Evolutionary conservation across 139 green algal species (phyloP), one percentile per base, ranked within the genome.

Genomic region (Coccomyxa sp.): DNA sequence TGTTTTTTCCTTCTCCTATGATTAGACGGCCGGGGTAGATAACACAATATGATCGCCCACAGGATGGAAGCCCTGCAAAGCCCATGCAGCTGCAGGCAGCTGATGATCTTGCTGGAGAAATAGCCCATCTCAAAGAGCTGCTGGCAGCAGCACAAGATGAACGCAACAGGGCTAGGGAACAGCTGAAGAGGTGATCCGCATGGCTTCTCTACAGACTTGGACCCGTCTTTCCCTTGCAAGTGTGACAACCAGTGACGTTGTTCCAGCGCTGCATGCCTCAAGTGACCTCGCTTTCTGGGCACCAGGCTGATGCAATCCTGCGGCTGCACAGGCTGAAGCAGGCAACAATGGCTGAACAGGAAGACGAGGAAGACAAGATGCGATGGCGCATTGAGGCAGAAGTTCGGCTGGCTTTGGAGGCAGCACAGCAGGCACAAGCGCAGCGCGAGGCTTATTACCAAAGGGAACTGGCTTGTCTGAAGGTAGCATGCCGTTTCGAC

Each of bases 271-370:
- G 18, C 63, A 71, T 71, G 63, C 9, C 60, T 25, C 18, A 25
- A 25, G 63, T 71, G 63, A 21, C 63, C 18, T 71, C 18, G 1
- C 63, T 58, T 13, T 1, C 14, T 60, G 30, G 58, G 31, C 30
- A 80, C 13, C 30, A 63, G 30, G 31, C 71, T 60, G 15, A 32
- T 16, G 1, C 76, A 13, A 21, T 17, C 16, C 76, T 80, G 30
- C 17, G 30, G 30, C 30, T 58, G 30, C n/a, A 76, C 82, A 85
- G 86, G 82, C 83, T 94, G 58, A 94, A 94, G 85, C 67, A 88
- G 76, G 85, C 90, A 82, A 90, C 91, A 88, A 57, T 94, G 25
- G 23, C 30, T 58, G 88, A 91, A 81, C 88, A 94, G 77, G 83
- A 88, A 51, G 85, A 83, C 13, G 88, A 88, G 66, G 88, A 87